Conservation (phyloP, 2,329 filamentous ascomycete species). For the Fusarium mundagurra region DNA sequence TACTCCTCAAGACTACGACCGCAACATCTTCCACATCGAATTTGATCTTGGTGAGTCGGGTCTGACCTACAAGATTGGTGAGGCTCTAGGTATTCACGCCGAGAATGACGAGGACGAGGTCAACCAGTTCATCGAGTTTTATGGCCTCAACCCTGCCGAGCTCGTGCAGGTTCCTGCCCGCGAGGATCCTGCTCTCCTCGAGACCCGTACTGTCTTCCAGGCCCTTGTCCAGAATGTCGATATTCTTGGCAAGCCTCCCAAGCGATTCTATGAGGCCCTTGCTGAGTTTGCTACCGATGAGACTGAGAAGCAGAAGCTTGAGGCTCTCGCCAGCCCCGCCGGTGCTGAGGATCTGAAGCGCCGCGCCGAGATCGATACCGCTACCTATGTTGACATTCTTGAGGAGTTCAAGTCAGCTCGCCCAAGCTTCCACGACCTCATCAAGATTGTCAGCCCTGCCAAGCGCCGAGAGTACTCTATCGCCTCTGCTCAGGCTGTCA, state of each 20-base stretch:
- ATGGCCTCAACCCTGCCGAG: slow-evolving; percentile 83
- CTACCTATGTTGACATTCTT: slow-evolving; percentile 91
- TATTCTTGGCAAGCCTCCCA: slow-evolving; percentile 95
- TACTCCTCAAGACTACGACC: slow-evolving; percentile 88
- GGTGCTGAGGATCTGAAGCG: slow-evolving; percentile 92
- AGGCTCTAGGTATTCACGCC: slow-evolving; percentile 94
- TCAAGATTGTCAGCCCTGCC: slow-evolving; percentile 86
- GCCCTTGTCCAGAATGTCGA: slow-evolving; percentile 91
- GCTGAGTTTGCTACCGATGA: slow-evolving; percentile 87
- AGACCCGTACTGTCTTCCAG: slow-evolving; percentile 94
- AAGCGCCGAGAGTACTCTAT: slow-evolving; percentile 99
- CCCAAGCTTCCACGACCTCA: slow-evolving; percentile 87
- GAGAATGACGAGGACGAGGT: slow-evolving; percentile 88
- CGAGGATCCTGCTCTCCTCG: slow-evolving; percentile 77
- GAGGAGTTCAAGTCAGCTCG: slow-evolving; percentile 90
- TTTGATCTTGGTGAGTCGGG: slow-evolving; percentile 94
- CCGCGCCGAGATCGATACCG: slow-evolving; percentile 87
- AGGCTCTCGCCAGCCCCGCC: slow-evolving; percentile 78
- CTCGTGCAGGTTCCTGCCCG: slow-evolving; percentile 92
- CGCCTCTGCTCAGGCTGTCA: slow-evolving; percentile 94
- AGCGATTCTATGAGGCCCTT: slow-evolving; percentile 96
- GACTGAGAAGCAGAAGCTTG: slow-evolving; percentile 82
- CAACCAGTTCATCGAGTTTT: slow-evolving; percentile 86
- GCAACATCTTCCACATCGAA: slow-evolving; percentile 99
- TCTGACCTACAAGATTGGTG: slow-evolving; percentile 95